A percentile compares a stretch with the other conserved stretches of the same genome.
These are phyloP conservation scores for Cadophora gregata DNA, from an alignment of 2,329 filamentous ascomycete species.

Conservation along the genomic window DNA sequence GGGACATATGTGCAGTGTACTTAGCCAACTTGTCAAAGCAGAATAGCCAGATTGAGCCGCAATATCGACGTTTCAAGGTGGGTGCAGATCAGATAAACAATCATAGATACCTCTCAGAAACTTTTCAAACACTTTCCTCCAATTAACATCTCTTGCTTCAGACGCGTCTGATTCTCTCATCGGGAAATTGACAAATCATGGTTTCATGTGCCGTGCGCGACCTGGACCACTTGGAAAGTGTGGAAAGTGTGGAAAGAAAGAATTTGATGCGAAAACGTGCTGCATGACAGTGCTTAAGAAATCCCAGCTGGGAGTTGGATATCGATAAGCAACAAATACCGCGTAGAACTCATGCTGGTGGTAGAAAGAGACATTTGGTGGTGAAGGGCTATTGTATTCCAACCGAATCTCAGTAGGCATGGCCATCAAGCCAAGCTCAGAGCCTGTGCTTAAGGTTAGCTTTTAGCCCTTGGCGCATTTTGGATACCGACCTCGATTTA, in stretches of 20 bases:
- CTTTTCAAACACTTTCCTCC: background rate
- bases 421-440: no score
- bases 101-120: no score
- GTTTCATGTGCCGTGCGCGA: background rate
- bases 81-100: background rate
- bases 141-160: conserved; percentile 43
- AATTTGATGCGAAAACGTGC: background rate
- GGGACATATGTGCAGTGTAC: background rate
- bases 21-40: background rate
- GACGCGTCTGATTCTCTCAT: no score
- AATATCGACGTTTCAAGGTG: conserved; percentile 5
- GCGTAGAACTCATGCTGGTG: no score
- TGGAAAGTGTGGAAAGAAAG: background rate
- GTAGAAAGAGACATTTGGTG: no score
- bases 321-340: no score
- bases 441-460: background rate
- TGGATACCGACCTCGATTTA: background rate
- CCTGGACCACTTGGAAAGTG: background rate
- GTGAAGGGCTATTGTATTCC: no score
- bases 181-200: conserved; percentile 19
- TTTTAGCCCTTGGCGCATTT: background rate
- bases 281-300: background rate
- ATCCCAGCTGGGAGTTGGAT: background rate
- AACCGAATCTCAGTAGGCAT: no score
- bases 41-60: background rate